Evolutionary conservation across 768 basidiomycete genomes (phyloP), one percentile per base, ranked within the genome.

Genomic region (Trametes villosa): DNA sequence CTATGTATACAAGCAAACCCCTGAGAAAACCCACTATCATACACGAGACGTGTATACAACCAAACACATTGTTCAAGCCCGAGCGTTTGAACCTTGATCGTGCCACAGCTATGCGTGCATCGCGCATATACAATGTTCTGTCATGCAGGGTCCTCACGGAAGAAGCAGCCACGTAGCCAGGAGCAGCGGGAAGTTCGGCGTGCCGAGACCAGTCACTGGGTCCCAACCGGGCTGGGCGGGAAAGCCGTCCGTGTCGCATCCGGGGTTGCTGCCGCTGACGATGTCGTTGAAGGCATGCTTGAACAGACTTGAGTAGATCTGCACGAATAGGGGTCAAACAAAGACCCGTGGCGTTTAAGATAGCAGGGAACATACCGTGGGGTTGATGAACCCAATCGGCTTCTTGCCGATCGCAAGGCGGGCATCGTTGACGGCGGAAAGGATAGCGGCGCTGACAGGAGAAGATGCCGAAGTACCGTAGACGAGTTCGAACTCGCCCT

Each of bases 371-470:
- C 79, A 18, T 71, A 86, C 88, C 31, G 86, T 86, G 34, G 88
- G 88, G 67, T 91, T 91, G 62, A 90, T 82, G 67, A 73, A 75
- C 9, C 74, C 76, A 20, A 78, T 67, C 0, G 76, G 73, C 24
- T 63, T 59, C 64, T 77, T 77, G n/a, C 73, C 71, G 11, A 59
- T 48, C 3, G 73, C 70, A 30, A 76, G 60, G 18, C 77, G 74
- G 3, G 75, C 76, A 56, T 77, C 75, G 67, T 78, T 78, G 50
- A 78, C 70, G 17, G 72, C 62, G 9, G 76, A 71, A 20, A 78
- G 64, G 20, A 78, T 65, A 9, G 74, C 68, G 1, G 71, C 76
- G 15, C 70, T 62, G 42, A 75, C 72, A 9, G 77, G 77, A 9
- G 74, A 63, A n/a, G 75, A 75, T 9, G 74, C 74, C 1, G 75